Evolutionary conservation across 441 rosid species (phyloP).

Genomic region (Omphalea diandra): DNA sequence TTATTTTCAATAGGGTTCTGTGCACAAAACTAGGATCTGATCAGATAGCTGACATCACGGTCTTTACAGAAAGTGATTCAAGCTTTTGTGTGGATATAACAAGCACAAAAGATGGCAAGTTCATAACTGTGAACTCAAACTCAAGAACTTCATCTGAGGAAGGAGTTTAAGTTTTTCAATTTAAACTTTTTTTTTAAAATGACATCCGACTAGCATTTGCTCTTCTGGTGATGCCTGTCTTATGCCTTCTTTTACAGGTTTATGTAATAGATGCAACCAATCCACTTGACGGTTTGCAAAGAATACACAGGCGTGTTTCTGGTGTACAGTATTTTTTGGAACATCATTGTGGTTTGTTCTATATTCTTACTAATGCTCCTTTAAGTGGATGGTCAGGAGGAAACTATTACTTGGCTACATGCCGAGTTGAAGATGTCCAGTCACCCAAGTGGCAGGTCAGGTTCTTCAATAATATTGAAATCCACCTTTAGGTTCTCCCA

Average conservation of each 20-base stretch:
- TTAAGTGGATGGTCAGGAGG: slow-evolving; percentile 40
- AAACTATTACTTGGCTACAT: slow-evolving; percentile 63
- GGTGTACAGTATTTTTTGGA: slow-evolving; percentile 76
- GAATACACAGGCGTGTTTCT: slow-evolving; percentile 55
- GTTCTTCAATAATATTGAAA: slow-evolving; percentile 3
- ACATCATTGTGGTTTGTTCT: slow-evolving; percentile 71
- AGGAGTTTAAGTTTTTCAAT: slow-evolving; percentile 46
- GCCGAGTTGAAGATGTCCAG: slow-evolving; percentile 47
- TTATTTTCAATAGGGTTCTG: slow-evolving; percentile 55
- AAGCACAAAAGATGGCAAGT: slow-evolving; percentile 92
- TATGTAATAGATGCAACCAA: slow-evolving; percentile 58
- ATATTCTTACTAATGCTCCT: slow-evolving; percentile 80
- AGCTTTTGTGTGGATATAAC: slow-evolving; percentile 88
- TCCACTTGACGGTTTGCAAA: slow-evolving; percentile 53
- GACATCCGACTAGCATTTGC: not conserved
- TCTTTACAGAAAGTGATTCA: slow-evolving; percentile 64
- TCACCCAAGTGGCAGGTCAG: slow-evolving; percentile 61
- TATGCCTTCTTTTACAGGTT: slow-evolving; percentile 51
- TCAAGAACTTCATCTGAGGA: slow-evolving; percentile 97
- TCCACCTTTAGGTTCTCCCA: not conserved
- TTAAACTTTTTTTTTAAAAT: slow-evolving; percentile 17
- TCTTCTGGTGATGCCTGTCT: slow-evolving; percentile 25
- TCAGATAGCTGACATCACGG: slow-evolving; percentile 34
- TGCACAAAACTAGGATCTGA: slow-evolving; percentile 56
- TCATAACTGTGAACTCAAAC: slow-evolving; percentile 89